Base-by-base conservation (phyloP, 139 green algal genomes). In the Yamagishiella unicocca region DNA sequence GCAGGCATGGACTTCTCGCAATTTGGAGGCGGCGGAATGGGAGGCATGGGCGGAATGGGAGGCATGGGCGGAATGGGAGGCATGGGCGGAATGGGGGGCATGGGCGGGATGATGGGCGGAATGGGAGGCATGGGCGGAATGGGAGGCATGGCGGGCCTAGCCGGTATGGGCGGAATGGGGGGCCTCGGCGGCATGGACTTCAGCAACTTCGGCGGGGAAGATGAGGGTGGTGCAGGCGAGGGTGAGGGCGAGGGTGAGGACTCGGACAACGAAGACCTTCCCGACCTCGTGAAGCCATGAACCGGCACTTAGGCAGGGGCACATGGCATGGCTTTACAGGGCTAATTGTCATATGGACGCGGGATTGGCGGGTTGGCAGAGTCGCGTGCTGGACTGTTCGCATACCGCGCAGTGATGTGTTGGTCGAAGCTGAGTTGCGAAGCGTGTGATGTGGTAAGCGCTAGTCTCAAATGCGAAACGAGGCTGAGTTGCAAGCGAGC, bases 191-290 rank as follows among this genome's bases (percentile, higher is more conserved):
- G 75, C 22, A 71, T 85, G 61, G 79, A 75, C 79, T 75, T 75
- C 55, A 46, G 29, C 79, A 33, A 85, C 33, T 62, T 75, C 40
- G 61, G 2, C 14, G 78, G 58, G 14, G 55, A n/a, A 42, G 75
- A 66, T 35, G 73, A 55, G 24, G 55, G 46, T 4, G 71, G 45
- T 1, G 76, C 22, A 3, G 85, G n/a, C 0, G 81, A 35, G 31
- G 76, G 64, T 5, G 89, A 83, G 8, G 89, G 82, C 19, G 89
- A 84, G 35, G 82, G 85, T 54, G 89, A 92, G 74, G 89, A 89
- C 55, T 85, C 66, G 17, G 85, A 89, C 74, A 89, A 92, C 62
- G 85, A 90, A 27, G 88, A 92, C 58, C 88, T 92, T 22, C 88
- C 88, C 5, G 88, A 92, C 83, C 71, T 92, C 0, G 83, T 88